Evolutionary conservation across 176 grass and related monocot species (phyloP), one percentile per base, ranked within the genome.

Genomic region (Pontederia paniculata): DNA sequence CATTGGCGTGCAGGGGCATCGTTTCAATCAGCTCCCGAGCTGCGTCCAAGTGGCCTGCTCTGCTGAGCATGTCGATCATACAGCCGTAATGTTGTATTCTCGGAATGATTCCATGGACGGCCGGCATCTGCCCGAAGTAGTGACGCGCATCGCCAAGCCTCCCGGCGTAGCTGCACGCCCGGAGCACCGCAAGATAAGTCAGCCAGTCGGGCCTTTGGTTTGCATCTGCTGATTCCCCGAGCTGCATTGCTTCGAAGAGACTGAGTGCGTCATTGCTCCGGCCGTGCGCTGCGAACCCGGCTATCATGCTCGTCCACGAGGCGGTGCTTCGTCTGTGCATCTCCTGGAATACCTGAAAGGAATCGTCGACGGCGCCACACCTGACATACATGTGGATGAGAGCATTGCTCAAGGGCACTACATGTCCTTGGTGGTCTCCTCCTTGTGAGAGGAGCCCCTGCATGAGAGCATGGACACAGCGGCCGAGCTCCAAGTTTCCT

Each of bases 271-370:
- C 74, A 28, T 82, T 20, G 8, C 72, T 28, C 23, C 57, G 67
- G 16, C 84, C 78, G 62, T 82, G 78, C 9, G 62, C 52, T 0
- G 78, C 78, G 15, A 89, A 78, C 55, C 89, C 89, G 0, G 64
- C 77, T 23, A 95, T 95, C 68, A 88, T 80, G 21, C 76, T 89
- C 10, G 76, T 95, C 81, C 84, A 95, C 9, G 85, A 80, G 58
- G 77, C 48, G 48, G 85, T 86, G 48, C 43, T 77, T 75, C 78
- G 41, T 48, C 47, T 60, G 16, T 57, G 71, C 78, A 95, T 95
- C 43, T 53, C 45, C 23, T 41, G 54, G 67, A 86, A 89, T 68
- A 89, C n/a, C 42, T 58, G 41, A 41, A 23, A 42, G 0, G 81
- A 78, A 10, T 80, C 82, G 13, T 86, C 75, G 21, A 95, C 41